phyloP scores from a whole-genome alignment of 2,329 filamentous ascomycete species.

The Diplodia scrobiculata region DNA sequence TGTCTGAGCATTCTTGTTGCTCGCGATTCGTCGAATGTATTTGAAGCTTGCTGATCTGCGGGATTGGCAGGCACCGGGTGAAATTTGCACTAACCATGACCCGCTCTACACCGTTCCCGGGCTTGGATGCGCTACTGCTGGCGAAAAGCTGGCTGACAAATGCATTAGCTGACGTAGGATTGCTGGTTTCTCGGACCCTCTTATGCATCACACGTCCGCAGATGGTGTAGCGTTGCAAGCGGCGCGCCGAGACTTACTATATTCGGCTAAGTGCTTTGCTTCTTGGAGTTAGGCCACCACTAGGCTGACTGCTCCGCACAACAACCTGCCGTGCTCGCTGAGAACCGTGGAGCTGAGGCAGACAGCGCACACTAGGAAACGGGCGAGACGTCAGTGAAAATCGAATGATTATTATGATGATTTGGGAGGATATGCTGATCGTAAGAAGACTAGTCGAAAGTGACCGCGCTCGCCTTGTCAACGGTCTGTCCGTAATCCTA shows the following conservation, averaged over 20 bases:
- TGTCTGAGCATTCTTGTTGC: too few relatives aligned
- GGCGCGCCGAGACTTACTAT: background rate
- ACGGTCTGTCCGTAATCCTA: constrained; percentile 15
- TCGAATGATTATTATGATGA: background rate
- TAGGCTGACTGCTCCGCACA: background rate
- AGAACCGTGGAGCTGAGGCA: background rate
- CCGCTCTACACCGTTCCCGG: too few relatives aligned
- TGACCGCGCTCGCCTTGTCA: background rate
- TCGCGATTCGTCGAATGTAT: too few relatives aligned
- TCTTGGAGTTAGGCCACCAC: background rate
- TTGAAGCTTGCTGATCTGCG: too few relatives aligned
- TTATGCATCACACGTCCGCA: background rate
- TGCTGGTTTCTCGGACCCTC: background rate
- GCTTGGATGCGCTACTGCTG: too few relatives aligned
- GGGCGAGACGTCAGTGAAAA: background rate
- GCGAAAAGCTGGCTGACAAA: too few relatives aligned
- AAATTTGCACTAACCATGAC: too few relatives aligned
- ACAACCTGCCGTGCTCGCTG: background rate
- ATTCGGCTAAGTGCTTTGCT: background rate
- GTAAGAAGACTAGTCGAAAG: background rate
- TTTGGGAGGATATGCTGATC: background rate
- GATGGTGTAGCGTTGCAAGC: background rate
- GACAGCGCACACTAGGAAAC: background rate
- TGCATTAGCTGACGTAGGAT: too few relatives aligned
- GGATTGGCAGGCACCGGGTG: too few relatives aligned